Conservation (phyloP, 2,329 filamentous ascomycete species). For the Aspergillus sp. region DNA sequence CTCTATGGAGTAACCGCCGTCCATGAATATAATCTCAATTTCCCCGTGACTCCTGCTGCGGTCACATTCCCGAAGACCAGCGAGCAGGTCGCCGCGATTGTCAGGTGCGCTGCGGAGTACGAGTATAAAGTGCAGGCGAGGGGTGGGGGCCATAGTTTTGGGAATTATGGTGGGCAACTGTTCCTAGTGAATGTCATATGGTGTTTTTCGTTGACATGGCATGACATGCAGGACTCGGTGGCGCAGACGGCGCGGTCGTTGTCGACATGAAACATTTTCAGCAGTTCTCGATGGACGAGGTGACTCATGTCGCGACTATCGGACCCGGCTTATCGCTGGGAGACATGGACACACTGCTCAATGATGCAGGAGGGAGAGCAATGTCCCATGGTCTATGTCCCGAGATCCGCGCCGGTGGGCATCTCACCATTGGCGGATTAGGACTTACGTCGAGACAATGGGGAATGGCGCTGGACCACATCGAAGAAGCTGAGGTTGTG, state of each 20-base stretch:
- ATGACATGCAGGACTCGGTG: conserved; percentile 23
- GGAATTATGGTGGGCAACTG: conserved; percentile 37
- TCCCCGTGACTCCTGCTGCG: conserved; percentile 23
- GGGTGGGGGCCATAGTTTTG: conserved; percentile 51
- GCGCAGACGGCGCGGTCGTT: conserved; percentile 23
- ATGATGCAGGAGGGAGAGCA: conserved; percentile 24
- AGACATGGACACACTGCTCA: conserved; percentile 26
- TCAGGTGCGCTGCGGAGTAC: conserved; percentile 40
- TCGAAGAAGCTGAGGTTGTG: conserved; percentile 44
- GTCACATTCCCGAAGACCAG: conserved; percentile 28
- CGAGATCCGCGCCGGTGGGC: conserved; percentile 35
- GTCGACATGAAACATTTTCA: conserved; percentile 27
- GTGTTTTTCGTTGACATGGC: background rate
- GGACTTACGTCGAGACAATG: conserved; percentile 42
- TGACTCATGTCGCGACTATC: conserved; percentile 27
- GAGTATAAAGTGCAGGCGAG: conserved; percentile 46
- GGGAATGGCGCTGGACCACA: conserved; percentile 48
- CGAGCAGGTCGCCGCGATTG: conserved; percentile 40
- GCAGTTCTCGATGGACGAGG: conserved; percentile 25
- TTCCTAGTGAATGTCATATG: too few relatives aligned
- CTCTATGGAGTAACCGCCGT: conserved; percentile 2
- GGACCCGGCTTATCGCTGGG: conserved; percentile 29
- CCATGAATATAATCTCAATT: conserved; percentile 20
- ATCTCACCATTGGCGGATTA: conserved; percentile 35
- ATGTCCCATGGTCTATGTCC: conserved; percentile 35